A percentile compares a stretch with the other conserved stretches of the same genome.
These are phyloP conservation scores for Skeletonema costatum DNA, from an alignment of 108 stramenopile species.

Conservation along the genomic window DNA sequence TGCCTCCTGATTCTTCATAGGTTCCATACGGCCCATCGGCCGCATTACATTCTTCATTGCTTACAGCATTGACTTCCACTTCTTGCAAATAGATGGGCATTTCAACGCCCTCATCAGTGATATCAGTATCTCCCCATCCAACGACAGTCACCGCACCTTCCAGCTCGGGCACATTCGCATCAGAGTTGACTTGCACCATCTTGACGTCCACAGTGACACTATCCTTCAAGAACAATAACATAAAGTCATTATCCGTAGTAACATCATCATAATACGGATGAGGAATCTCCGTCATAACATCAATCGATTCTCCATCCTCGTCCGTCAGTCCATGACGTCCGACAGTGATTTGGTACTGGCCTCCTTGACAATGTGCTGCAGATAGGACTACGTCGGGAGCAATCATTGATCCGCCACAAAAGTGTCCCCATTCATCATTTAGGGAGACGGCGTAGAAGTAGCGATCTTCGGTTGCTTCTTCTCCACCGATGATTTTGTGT, in stretches of 20 bases:
- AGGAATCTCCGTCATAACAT: neutral
- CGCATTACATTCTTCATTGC: slow-evolving; percentile 44
- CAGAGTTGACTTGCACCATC: slow-evolving; percentile 39
- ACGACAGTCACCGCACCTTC: slow-evolving; percentile 43
- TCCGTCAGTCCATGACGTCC: slow-evolving; percentile 21
- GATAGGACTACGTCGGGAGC: slow-evolving; percentile 18
- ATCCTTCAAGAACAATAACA: slow-evolving; percentile 10
- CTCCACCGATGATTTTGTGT: slow-evolving; percentile 35
- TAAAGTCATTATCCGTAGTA: slow-evolving; percentile 24
- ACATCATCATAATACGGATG: slow-evolving; percentile 18
- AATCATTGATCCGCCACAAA: slow-evolving; percentile 36
- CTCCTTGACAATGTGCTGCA: neutral
- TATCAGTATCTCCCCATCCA: slow-evolving; percentile 52
- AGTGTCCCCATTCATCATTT: slow-evolving; percentile 7
- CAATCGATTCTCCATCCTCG: slow-evolving; percentile 20
- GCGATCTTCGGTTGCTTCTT: slow-evolving; percentile 12
- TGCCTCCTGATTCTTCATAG: slow-evolving; percentile 25
- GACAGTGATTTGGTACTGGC: neutral
- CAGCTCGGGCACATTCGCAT: slow-evolving; percentile 26
- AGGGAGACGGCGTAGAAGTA: slow-evolving; percentile 34
- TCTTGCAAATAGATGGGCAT: slow-evolving; percentile 9
- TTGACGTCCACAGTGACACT: neutral
- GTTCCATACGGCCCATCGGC: slow-evolving; percentile 7
- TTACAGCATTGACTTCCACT: slow-evolving; percentile 20
- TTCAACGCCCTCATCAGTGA: neutral